Evolutionary conservation across 352 stramenopile species (phyloP), one percentile per base, ranked within the genome.

Genomic region (Thalassiosira livingstoniorum): DNA sequence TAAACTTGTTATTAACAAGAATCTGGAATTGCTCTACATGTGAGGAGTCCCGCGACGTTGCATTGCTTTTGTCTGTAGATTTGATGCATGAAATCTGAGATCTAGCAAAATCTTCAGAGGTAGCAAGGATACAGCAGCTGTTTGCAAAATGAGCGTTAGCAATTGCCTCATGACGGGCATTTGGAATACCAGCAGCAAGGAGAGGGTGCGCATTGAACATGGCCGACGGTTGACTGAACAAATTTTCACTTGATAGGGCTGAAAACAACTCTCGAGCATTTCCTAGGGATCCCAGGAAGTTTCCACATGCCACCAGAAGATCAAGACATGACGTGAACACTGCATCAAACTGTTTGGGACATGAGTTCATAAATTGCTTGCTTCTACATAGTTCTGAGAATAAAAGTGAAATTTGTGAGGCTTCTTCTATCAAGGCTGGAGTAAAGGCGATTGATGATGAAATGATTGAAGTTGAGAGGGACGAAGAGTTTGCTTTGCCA

Each of bases 131-230:
- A 39, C 76, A 87, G 58, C 86, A 91, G 23, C 73, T 80, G 42
- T 75, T 78, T 37, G 83, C 84, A 68, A 75, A 91, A 60, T 89
- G 73, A 35, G 84, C 77, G 63, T 88, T 91, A 10, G 82, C 64
- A 51, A 92, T 88, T 25, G 86, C 87, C 45, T 93, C 82, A 71
- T 93, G 88, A 42, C 82, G 83, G 13, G 84, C 85, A 63, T 88
- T 90, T 10, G 83, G 86, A 39, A 93, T 73, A 15, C 88, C 86
- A 31, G 83, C 80, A 27, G 72, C 75, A 60, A 92, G 75, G n/a
- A 92, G 55, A 29, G 83, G 80, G 58, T 79, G 71, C 15, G 54
- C 73, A 34, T 83, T 61, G 25, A 83, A 69, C 75, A 85, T 87
- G 0, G 63, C 45, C n/a, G 65, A 42, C 63, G 76, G 69, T 73